Conservation (phyloP, 345 rosid genomes). For the Eucalyptus urophylla region DNA sequence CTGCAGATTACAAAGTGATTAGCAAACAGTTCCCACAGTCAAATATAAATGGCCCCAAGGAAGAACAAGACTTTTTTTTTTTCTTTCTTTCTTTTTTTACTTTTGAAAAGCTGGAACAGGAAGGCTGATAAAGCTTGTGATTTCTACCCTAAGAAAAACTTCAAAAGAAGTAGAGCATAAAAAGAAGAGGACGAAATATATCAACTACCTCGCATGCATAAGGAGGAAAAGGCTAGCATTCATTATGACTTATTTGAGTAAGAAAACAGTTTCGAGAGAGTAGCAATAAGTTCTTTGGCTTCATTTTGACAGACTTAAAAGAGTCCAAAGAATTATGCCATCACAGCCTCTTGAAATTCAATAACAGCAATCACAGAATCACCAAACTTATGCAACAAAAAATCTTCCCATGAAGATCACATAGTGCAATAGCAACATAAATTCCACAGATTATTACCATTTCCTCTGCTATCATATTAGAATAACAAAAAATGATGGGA, state of each 20-base stretch:
- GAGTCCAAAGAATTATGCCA: background rate
- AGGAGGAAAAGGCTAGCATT: background rate
- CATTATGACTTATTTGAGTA: background rate
- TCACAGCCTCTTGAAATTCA: background rate
- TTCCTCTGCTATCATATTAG: background rate
- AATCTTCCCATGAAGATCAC: background rate
- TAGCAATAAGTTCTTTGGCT: background rate
- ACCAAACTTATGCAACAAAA: background rate
- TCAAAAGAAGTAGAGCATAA: background rate
- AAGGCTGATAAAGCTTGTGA: background rate
- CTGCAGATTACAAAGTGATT: conserved; percentile 21
- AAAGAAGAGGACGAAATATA: background rate
- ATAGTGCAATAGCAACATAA: background rate
- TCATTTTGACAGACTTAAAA: background rate
- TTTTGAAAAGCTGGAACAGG: background rate
- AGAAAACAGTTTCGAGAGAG: background rate
- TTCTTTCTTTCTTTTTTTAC: background rate
- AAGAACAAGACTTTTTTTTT: background rate
- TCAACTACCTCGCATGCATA: background rate
- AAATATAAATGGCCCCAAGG: background rate
- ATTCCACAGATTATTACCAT: background rate
- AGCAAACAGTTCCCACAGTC: background rate
- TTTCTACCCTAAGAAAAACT: background rate
- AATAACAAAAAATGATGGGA: background rate
- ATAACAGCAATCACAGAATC: background rate